These are phyloP conservation scores for Colletotrichum sp. DNA, from an alignment of 2,329 filamentous ascomycete species.

Conservation along the genomic window DNA sequence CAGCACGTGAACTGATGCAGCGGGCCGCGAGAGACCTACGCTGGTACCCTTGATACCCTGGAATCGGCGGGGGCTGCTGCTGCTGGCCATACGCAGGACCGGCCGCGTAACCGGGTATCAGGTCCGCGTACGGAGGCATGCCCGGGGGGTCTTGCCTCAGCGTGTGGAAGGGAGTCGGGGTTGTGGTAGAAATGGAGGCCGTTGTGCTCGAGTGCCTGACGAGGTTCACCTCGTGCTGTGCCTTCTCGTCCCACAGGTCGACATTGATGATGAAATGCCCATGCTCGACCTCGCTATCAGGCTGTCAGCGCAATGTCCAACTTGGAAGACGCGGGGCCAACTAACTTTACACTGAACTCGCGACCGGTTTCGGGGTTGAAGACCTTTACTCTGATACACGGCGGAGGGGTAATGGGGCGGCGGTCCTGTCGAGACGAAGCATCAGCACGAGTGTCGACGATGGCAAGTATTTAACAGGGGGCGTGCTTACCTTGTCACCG, in stretches of 20 bases:
- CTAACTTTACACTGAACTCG: conserved; percentile 84
- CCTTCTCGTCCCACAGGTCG: conserved; percentile 71
- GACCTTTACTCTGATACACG: conserved; percentile 85
- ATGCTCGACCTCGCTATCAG: conserved; percentile 60
- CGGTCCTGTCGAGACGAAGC: conserved; percentile 71
- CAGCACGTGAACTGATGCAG: neutral
- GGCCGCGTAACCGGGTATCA: conserved; percentile 4
- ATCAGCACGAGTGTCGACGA: conserved; percentile 24
- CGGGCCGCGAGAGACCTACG: neutral
- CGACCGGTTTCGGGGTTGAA: conserved; percentile 75
- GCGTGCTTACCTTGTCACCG: conserved; percentile 80
- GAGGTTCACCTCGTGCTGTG: conserved; percentile 69
- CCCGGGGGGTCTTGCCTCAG: conserved; percentile 29
- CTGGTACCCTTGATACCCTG: conserved; percentile 5
- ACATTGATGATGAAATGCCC: conserved; percentile 66
- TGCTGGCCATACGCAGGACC: conserved; percentile 11
- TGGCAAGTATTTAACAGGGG: neutral
- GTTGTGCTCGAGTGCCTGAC: conserved; percentile 67
- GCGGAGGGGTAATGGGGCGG: conserved; percentile 92
- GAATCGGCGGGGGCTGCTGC: neutral
- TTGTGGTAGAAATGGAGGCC: conserved; percentile 82
- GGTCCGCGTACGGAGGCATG: conserved; percentile 25
- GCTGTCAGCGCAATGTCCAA: conserved; percentile 28
- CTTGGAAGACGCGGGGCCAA: conserved; percentile 1
- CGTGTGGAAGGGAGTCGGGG: conserved; percentile 70